These are phyloP conservation scores for Eucalyptus caleyi DNA, from an alignment of 345 rosid genomes.

Conservation along the genomic window DNA sequence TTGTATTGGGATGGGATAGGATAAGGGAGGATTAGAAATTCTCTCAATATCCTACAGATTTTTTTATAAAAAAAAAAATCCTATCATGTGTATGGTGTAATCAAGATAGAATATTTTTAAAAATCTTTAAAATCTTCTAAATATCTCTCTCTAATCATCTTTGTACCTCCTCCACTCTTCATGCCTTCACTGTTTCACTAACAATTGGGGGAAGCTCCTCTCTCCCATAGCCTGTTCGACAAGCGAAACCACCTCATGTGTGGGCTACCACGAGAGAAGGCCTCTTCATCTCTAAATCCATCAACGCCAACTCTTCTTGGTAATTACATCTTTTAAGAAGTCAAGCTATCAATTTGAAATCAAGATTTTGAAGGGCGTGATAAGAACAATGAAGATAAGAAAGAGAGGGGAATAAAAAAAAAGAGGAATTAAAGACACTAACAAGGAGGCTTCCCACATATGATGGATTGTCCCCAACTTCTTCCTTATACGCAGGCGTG, in stretches of 20 bases:
- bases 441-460: not conserved
- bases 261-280: not conserved
- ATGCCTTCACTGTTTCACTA: not conserved
- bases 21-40: too few relatives aligned
- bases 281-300: not conserved
- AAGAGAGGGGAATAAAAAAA: accelerated
- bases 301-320: not conserved
- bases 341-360: not conserved
- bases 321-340: not conserved
- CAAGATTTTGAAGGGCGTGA: not conserved
- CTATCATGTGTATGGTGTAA: not conserved
- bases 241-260: not conserved
- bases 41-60: not conserved
- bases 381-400: not conserved
- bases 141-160: not conserved
- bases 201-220: not conserved
- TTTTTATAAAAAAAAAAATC: too few relatives aligned
- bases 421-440: not conserved
- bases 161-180: not conserved
- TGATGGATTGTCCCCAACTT: not conserved
- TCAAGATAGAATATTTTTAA: not conserved
- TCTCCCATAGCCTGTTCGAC: not conserved
- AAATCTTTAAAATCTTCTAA: not conserved
- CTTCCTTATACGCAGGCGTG: not conserved
- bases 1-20: not conserved